These are phyloP conservation scores for Pichia sp. DNA, from an alignment of 1,139 yeast species.

Conservation along the genomic window DNA sequence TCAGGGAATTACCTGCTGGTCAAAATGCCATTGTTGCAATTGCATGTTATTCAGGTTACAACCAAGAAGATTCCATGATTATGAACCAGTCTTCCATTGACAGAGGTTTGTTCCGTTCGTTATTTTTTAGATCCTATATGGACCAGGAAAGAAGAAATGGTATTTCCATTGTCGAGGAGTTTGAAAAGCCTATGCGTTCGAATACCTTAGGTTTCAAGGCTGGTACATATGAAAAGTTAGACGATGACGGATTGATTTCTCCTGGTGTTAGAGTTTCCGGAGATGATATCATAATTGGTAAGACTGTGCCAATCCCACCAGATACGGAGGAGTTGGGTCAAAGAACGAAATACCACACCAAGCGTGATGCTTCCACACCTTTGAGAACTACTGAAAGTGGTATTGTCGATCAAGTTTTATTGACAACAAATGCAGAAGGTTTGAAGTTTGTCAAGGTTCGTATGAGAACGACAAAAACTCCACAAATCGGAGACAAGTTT, in stretches of 20 bases:
- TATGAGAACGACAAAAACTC: constrained; percentile 97
- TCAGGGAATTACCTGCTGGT: constrained; percentile 98
- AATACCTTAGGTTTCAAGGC: constrained; percentile 93
- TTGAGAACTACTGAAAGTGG: constrained; percentile 95
- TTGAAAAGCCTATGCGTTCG: constrained; percentile 92
- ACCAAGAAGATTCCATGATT: constrained; percentile 99
- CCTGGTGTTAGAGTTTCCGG: constrained; percentile 99
- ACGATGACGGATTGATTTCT: constrained; percentile 95
- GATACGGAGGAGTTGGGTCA: constrained; percentile 98
- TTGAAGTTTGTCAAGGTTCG: constrained; percentile 95
- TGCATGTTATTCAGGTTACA: constrained; percentile 96
- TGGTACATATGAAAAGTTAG: constrained; percentile 96
- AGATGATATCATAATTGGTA: constrained; percentile 97
- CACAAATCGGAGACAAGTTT: constrained; percentile 98
- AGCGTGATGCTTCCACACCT: constrained; percentile 98
- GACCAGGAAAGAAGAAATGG: constrained; percentile 98
- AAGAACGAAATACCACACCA: constrained; percentile 95
- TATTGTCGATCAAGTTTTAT: constrained; percentile 94
- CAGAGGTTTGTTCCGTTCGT: constrained; percentile 90
- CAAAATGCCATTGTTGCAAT: constrained; percentile 98
- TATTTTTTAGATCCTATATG: constrained; percentile 96
- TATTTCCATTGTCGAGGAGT: constrained; percentile 94
- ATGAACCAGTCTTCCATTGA: constrained; percentile 98
- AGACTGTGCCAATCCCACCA: constrained; percentile 97
- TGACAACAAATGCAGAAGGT: constrained; percentile 97